Percentiles rank a stretch among this genome's conserved stretches.
phyloP scores from a whole-genome alignment of 257 asterid genomes.

The Cinchona pubescens region DNA sequence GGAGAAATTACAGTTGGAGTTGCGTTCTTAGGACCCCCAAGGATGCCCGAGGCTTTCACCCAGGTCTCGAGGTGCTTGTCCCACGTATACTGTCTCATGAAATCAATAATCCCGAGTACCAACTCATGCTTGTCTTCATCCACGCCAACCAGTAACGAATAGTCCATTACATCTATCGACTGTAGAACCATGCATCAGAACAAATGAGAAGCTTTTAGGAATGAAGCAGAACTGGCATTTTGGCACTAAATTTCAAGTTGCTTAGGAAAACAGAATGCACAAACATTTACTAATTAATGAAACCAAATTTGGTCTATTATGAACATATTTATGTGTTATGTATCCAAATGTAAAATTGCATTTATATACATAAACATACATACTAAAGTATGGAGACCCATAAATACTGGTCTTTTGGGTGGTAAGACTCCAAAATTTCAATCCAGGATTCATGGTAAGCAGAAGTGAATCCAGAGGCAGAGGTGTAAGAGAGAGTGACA shows the following conservation, averaged over 20 bases:
- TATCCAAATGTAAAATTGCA: not conserved
- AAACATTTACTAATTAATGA: not conserved
- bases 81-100: conserved; percentile 91
- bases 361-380: not conserved
- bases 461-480: not conserved
- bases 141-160: conserved; percentile 72
- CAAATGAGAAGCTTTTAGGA: not conserved
- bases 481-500: not conserved
- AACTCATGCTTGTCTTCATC: conserved; percentile 72
- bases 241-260: not conserved
- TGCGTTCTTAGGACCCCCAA: conserved; percentile 66
- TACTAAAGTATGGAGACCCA: not conserved
- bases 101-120: conserved; percentile 73
- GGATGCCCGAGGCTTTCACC: conserved; percentile 81
- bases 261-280: not conserved
- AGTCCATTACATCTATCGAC: conserved; percentile 85
- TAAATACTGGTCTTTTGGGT: not conserved
- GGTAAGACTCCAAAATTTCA: not conserved
- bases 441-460: not conserved
- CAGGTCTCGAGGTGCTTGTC: conserved; percentile 87
- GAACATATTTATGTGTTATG: not conserved
- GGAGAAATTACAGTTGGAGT: conserved; percentile 79
- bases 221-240: not conserved
- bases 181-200: conserved; percentile 22
- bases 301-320: not conserved